A percentile compares a stretch with the other conserved stretches of the same genome.
phyloP scores from a whole-genome alignment of 1,284 basidiomycete species.

The Ganoderma multipileum region DNA sequence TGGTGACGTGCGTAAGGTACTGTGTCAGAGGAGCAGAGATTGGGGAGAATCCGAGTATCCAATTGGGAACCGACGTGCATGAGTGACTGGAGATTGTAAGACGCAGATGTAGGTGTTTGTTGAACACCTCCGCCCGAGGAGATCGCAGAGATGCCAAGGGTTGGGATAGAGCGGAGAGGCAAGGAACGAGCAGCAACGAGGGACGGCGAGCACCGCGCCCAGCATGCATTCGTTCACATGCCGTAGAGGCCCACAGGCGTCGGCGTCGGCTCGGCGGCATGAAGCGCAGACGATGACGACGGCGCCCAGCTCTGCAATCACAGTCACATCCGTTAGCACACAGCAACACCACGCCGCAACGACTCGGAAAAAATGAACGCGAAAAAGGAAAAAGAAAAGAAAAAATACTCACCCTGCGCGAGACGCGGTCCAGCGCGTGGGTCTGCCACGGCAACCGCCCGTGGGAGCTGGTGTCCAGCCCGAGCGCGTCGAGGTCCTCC shows the following conservation, averaged over 20 bases:
- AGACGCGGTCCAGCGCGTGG: constrained; percentile 26
- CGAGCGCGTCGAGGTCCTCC: constrained; percentile 37
- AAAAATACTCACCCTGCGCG: constrained; percentile 29
- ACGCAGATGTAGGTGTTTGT: neutral
- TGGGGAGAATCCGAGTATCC: constrained; percentile 3
- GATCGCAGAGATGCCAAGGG: neutral
- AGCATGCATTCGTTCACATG: constrained; percentile 5
- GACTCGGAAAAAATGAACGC: neutral
- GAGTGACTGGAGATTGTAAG: neutral
- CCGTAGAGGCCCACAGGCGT: constrained; percentile 21
- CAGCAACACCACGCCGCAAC: neutral
- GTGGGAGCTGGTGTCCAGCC: constrained; percentile 24
- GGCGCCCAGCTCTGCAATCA: constrained; percentile 35
- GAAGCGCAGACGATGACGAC: constrained; percentile 26
- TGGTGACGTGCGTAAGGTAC: constrained; percentile 5
- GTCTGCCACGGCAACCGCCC: constrained; percentile 33
- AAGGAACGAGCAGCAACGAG: neutral
- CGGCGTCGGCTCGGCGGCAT: constrained; percentile 15
- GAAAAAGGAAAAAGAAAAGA: neutral
- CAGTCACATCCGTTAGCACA: constrained; percentile 5
- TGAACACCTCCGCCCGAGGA: neutral
- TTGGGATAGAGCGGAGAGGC: neutral
- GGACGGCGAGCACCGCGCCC: neutral
- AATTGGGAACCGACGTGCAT: neutral
- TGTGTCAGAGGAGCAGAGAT: neutral